Percentiles rank a stretch among this genome's conserved stretches.
Evolutionary conservation across 1,284 basidiomycete species (phyloP).

Genomic region (Golubevia sp.): DNA sequence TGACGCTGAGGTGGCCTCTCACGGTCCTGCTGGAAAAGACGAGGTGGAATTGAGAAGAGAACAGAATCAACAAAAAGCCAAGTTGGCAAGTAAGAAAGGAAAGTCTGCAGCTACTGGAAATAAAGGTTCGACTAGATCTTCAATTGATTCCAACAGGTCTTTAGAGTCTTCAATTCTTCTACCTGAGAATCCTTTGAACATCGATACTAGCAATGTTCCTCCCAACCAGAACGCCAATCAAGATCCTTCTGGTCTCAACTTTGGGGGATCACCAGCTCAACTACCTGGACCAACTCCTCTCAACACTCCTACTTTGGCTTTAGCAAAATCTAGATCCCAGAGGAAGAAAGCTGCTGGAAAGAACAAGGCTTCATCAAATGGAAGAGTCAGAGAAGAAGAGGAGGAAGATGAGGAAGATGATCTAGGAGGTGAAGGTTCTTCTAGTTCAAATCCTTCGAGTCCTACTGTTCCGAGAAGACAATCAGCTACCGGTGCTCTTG

Average conservation of each 20-base stretch:
- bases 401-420: background rate
- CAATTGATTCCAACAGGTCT: background rate
- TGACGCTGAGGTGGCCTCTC: background rate
- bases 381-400: background rate
- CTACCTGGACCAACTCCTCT: conserved; percentile 43
- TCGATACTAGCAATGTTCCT: background rate
- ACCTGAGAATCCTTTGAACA: background rate
- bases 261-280: background rate
- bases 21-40: background rate
- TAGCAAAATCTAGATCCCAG: conserved; percentile 21
- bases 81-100: background rate
- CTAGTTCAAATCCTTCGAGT: background rate
- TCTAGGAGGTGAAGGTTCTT: background rate
- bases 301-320: conserved; percentile 50
- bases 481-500: conserved; percentile 45
- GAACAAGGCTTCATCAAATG: background rate
- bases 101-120: background rate
- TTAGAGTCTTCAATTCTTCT: background rate
- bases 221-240: background rate
- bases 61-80: background rate
- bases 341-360: conserved; percentile 14
- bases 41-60: background rate
- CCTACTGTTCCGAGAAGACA: background rate
- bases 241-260: background rate
- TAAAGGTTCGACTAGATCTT: background rate